Evolutionary conservation across 2,329 filamentous ascomycete species (phyloP).

Genomic region (Aureobasidium sp.): DNA sequence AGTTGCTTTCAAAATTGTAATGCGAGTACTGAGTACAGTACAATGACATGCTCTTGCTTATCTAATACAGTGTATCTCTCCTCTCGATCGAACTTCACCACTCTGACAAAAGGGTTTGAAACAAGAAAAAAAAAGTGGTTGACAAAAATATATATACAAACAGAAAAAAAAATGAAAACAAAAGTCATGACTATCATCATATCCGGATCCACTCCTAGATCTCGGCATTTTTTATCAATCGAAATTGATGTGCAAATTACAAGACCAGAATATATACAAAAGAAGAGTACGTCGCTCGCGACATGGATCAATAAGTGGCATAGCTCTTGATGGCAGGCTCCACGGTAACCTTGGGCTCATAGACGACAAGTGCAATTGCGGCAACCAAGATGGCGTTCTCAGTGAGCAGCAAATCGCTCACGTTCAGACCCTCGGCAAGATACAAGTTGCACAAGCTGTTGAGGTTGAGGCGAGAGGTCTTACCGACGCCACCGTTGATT

Average conservation of each 20-base stretch:
- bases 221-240: not conserved
- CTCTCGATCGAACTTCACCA: too few species aligned
- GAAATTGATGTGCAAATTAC: not conserved
- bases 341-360: conserved; percentile 28
- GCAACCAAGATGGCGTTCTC: conserved; percentile 38
- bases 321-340: conserved; percentile 40
- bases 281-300: not conserved
- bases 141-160: not conserved
- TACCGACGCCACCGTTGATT: conserved; percentile 40
- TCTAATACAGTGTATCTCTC: too few species aligned
- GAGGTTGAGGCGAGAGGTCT: conserved; percentile 35
- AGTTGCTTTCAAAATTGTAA: too few species aligned
- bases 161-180: not conserved
- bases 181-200: not conserved
- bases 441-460: conserved; percentile 34
- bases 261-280: not conserved
- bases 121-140: not conserved
- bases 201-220: not conserved
- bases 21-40: too few species aligned
- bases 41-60: too few species aligned
- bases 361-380: conserved; percentile 30
- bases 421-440: conserved; percentile 34
- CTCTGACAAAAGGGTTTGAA: too few species aligned
- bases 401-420: conserved; percentile 42
- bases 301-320: conserved; percentile 21